phyloP scores from a whole-genome alignment of 2,329 filamentous ascomycete species.

The Paramyrothecium sp. region DNA sequence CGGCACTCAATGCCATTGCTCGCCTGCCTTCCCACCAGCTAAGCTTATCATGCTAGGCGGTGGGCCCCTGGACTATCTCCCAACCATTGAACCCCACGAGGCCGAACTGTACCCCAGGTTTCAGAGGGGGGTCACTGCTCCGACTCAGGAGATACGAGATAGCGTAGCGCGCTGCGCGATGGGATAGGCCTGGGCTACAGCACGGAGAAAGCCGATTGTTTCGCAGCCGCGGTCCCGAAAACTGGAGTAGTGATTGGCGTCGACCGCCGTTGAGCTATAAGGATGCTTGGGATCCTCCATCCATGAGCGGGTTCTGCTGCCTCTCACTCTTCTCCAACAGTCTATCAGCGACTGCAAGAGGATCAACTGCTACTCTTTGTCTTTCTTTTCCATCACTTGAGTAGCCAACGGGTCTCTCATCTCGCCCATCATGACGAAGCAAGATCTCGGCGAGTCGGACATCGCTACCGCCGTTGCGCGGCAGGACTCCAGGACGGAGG shows the following conservation, averaged over 20 bases:
- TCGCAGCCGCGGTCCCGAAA: not conserved
- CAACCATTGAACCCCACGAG: not conserved
- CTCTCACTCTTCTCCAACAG: not conserved
- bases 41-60: not conserved
- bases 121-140: not conserved
- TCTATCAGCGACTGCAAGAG: not conserved
- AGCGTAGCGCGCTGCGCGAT: not conserved
- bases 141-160: constrained; percentile 1
- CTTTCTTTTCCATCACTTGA: not conserved
- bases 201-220: not conserved
- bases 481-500: not conserved
- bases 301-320: not conserved
- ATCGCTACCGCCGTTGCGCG: not conserved
- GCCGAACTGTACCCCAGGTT: not conserved
- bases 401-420: no score
- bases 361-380: not conserved
- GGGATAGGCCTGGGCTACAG: no score
- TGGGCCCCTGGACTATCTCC: not conserved
- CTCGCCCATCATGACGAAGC: not conserved
- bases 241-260: no score
- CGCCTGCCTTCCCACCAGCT: no score
- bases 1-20: not conserved
- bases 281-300: not conserved
- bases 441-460: not conserved
- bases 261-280: not conserved